Conservation (phyloP, 495 filamentous ascomycete species). For the Xylaria palmicola region DNA sequence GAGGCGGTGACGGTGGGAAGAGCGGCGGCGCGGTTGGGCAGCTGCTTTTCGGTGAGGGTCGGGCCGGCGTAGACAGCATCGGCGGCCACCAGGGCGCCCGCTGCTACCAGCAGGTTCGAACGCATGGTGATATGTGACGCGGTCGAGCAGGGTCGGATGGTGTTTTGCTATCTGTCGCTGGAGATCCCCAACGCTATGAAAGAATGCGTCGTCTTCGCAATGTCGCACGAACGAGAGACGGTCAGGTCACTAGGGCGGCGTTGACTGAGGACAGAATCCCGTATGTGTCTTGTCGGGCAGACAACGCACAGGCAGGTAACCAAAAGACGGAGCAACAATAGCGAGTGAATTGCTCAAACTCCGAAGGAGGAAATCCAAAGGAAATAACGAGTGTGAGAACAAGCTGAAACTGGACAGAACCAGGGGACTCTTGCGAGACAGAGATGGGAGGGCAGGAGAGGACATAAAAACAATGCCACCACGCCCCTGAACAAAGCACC, state of each 20-base stretch:
- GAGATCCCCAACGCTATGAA: no score
- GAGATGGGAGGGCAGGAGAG: not conserved
- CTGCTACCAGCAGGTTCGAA: conserved; percentile 43
- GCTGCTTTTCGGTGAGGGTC: conserved; percentile 57
- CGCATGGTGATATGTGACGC: conserved; percentile 47
- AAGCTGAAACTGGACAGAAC: conserved; percentile 1
- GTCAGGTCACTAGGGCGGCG: conserved; percentile 11
- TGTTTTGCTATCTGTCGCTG: not conserved
- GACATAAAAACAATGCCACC: not conserved
- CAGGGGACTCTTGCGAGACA: not conserved
- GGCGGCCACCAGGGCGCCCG: conserved; percentile 53
- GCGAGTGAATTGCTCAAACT: conserved; percentile 35
- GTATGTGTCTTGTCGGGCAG: not conserved
- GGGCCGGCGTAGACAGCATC: conserved; percentile 55
- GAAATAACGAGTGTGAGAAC: conserved; percentile 10
- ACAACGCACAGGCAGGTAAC: conserved; percentile 30
- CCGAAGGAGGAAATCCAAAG: no score
- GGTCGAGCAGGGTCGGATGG: not conserved
- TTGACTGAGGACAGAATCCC: conserved; percentile 20
- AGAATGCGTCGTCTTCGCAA: no score
- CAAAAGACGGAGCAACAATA: conserved; percentile 38
- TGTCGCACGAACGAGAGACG: not conserved
- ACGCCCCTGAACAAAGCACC: not conserved
- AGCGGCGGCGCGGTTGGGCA: conserved; percentile 48
- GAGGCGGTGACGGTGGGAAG: conserved; percentile 46